Conservation (phyloP, 2,329 filamentous ascomycete genomes). For the Neurospora crassa region DNA sequence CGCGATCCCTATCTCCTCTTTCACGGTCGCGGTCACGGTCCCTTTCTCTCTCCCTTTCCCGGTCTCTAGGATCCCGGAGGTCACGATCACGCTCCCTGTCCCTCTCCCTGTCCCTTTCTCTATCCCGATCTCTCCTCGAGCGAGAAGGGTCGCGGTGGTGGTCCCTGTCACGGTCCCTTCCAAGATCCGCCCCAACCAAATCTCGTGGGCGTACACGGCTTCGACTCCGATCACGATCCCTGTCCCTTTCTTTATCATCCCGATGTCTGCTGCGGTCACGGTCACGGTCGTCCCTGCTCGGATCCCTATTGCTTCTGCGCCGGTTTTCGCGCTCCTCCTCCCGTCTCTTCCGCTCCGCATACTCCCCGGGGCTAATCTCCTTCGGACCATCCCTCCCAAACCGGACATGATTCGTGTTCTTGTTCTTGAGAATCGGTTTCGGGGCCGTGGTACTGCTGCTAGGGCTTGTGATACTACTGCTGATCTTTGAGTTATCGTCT, state of each 20-base stretch:
- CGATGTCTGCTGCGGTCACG: slow-evolving; percentile 34
- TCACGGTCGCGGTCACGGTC: slow-evolving; percentile 12
- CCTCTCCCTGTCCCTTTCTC: slow-evolving; percentile 5
- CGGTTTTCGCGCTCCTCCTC: slow-evolving; percentile 21
- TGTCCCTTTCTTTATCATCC: slow-evolving; percentile 18
- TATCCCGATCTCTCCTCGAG: slow-evolving; percentile 1
- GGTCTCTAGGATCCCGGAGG: slow-evolving; percentile 1
- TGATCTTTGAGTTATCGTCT: slow-evolving; percentile 22
- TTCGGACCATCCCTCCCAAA: slow-evolving; percentile 38
- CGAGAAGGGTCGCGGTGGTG: slow-evolving; percentile 5
- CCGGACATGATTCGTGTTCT: slow-evolving; percentile 46
- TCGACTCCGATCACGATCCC: slow-evolving; percentile 22
- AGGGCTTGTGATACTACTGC: slow-evolving; percentile 25
- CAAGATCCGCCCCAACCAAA: not conserved
- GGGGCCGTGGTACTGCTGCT: slow-evolving; percentile 30
- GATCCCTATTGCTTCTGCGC: slow-evolving; percentile 9
- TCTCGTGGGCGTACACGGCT: slow-evolving; percentile 7
- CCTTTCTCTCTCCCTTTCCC: slow-evolving; percentile 15
- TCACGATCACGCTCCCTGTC: slow-evolving; percentile 10
- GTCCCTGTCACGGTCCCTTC: not conserved
- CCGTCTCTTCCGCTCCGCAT: slow-evolving; percentile 13
- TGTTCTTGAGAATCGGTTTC: slow-evolving; percentile 54
- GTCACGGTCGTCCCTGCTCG: slow-evolving; percentile 20
- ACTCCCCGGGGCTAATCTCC: slow-evolving; percentile 29
- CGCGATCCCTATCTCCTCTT: slow-evolving; percentile 17